Conservation (phyloP, 2,329 filamentous ascomycete species). For the Emericellopsis atlantica region DNA sequence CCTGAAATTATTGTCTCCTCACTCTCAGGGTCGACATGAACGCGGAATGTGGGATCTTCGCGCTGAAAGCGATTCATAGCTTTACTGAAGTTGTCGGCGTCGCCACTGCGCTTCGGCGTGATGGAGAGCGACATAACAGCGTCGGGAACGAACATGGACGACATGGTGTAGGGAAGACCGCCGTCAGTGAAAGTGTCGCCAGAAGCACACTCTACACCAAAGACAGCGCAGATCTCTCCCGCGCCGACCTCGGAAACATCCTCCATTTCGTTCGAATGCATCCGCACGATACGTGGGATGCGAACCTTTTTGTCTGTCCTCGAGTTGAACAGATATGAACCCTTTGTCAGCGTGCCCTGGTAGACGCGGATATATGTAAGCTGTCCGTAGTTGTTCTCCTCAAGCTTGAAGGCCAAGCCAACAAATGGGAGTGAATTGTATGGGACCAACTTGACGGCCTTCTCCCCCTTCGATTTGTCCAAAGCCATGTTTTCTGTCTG, state of each 20-base stretch:
- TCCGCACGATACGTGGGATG: slow-evolving; percentile 92
- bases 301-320: slow-evolving; percentile 92
- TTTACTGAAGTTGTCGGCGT: slow-evolving; percentile 91
- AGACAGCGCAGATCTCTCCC: slow-evolving; percentile 96
- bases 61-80: slow-evolving; percentile 98
- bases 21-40: slow-evolving; percentile 82
- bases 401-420: slow-evolving; percentile 93
- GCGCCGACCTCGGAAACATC: slow-evolving; percentile 86
- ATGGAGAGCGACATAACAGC: slow-evolving; percentile 97
- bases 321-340: slow-evolving; percentile 84
- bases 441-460: slow-evolving; percentile 73
- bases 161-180: slow-evolving; percentile 84
- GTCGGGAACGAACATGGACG: slow-evolving; percentile 95
- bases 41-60: slow-evolving; percentile 94
- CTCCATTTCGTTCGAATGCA: slow-evolving; percentile 99
- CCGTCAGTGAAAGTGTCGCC: slow-evolving; percentile 98
- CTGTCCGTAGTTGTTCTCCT: slow-evolving; percentile 97
- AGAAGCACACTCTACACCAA: slow-evolving; percentile 93
- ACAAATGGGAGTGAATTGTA: slow-evolving; percentile 93
- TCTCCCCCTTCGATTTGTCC: slow-evolving; percentile 68
- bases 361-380: slow-evolving; percentile 98
- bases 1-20: slow-evolving; percentile 97
- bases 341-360: slow-evolving; percentile 82
- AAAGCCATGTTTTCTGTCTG: slow-evolving; percentile 85
- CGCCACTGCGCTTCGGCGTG: slow-evolving; percentile 86